These are phyloP conservation scores for Posidonia oceanica DNA, from an alignment of 116 monocot species.

Conservation along the genomic window DNA sequence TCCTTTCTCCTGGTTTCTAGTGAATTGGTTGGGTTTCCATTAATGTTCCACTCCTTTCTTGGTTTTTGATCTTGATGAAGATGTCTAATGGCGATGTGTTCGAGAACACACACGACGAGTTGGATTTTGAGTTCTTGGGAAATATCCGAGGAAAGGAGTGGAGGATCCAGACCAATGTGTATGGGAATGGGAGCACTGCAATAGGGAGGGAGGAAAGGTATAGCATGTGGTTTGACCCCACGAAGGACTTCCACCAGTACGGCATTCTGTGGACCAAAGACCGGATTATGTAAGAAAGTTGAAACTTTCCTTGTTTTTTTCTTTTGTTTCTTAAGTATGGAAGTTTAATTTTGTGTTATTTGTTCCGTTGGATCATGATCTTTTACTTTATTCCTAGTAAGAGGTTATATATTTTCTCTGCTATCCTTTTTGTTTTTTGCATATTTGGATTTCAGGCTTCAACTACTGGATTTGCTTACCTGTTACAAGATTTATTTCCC, in stretches of 20 bases:
- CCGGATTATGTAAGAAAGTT: constrained; percentile 16
- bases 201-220: constrained; percentile 22
- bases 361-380: too few relatives aligned
- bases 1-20: too few relatives aligned
- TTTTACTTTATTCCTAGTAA: too few relatives aligned
- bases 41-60: too few relatives aligned
- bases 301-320: not conserved
- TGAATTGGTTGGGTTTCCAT: too few relatives aligned
- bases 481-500: too few relatives aligned
- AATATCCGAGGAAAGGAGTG: constrained; percentile 25
- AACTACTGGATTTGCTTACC: too few relatives aligned
- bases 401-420: too few relatives aligned
- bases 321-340: not conserved
- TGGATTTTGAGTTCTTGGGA: constrained; percentile 35
- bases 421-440: too few relatives aligned
- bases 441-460: too few relatives aligned
- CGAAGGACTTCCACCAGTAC: constrained; percentile 22
- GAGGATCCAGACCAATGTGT: constrained; percentile 27
- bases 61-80: too few relatives aligned
- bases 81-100: constrained; percentile 25
- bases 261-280: constrained; percentile 20
- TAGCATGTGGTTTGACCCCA: constrained; percentile 21
- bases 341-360: not conserved
- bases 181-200: constrained; percentile 28
- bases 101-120: constrained; percentile 27